Evolutionary conservation across 192 early-diverging fungal genomes (phyloP).

Genomic region (Dispira parvispora): DNA sequence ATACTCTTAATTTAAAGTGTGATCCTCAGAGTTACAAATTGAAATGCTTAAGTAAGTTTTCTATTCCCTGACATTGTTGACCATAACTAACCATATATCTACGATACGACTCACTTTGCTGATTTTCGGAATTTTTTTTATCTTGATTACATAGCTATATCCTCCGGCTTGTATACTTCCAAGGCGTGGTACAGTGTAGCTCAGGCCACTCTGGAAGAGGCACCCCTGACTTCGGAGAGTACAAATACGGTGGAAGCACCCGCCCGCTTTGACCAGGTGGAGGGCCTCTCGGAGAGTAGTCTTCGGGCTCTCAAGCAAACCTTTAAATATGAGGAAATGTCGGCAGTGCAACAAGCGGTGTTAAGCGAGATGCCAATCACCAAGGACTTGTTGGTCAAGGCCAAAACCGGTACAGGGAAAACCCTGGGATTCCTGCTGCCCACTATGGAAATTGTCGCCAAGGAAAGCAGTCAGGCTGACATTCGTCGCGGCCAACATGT

Average conservation of each 20-base stretch:
- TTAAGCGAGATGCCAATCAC: conserved; percentile 46
- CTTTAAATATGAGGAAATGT: conserved; percentile 64
- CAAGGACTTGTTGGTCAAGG: conserved; percentile 78
- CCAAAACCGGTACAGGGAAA: conserved; percentile 97
- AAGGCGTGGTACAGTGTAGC: neutral
- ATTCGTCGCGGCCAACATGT: conserved; percentile 29
- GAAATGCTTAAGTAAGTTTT: too few relatives aligned
- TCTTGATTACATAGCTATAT: too few relatives aligned
- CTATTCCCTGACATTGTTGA: too few relatives aligned
- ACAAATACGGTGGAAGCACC: neutral
- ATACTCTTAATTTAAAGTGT: too few relatives aligned
- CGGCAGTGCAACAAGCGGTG: conserved; percentile 75
- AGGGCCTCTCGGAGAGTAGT: conserved; percentile 15
- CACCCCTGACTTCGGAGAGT: neutral
- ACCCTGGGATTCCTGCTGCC: conserved; percentile 89
- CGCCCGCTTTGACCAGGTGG: conserved; percentile 3
- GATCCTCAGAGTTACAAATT: too few relatives aligned
- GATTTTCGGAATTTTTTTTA: too few relatives aligned
- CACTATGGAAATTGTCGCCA: conserved; percentile 54
- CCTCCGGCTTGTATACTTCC: neutral
- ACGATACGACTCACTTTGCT: too few relatives aligned
- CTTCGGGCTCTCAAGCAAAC: conserved; percentile 35
- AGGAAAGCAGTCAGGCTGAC: conserved; percentile 23
- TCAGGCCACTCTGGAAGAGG: neutral
- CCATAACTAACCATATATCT: too few relatives aligned